Evolutionary conservation across 768 basidiomycete genomes (phyloP).

Genomic region (Lactarius evosmus): DNA sequence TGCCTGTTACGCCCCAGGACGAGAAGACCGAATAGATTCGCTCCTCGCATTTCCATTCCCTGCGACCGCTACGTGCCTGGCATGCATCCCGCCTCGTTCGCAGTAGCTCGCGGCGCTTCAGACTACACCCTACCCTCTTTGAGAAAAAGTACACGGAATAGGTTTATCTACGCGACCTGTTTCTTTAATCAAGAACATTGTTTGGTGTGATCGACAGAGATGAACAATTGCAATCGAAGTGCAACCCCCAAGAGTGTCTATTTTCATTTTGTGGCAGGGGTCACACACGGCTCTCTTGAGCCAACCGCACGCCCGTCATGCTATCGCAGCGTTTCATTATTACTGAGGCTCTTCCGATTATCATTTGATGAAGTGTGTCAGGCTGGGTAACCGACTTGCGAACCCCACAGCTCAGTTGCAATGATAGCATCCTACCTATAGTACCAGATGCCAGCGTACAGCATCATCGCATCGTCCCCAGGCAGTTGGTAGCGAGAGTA

Average conservation of each 20-base stretch:
- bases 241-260: background rate
- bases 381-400: background rate
- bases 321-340: background rate
- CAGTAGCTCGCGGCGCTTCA: background rate
- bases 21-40: conserved; percentile 25
- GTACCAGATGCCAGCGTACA: too few relatives aligned
- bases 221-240: background rate
- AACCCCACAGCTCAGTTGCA: background rate
- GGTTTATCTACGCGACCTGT: background rate
- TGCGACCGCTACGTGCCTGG: background rate
- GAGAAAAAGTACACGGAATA: background rate
- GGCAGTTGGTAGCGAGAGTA: too few relatives aligned
- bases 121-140: background rate
- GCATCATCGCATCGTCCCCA: too few relatives aligned
- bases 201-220: background rate
- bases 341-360: background rate
- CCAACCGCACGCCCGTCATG: background rate
- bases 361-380: background rate
- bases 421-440: too few relatives aligned
- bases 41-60: background rate
- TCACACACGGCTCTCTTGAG: background rate
- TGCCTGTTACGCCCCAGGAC: conserved; percentile 52
- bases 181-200: background rate
- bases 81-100: background rate
- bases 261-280: background rate